Percentiles rank a stretch among this genome's conserved stretches.
phyloP scores from a whole-genome alignment of 116 monocot species.

The Cymodocea nodosa region DNA sequence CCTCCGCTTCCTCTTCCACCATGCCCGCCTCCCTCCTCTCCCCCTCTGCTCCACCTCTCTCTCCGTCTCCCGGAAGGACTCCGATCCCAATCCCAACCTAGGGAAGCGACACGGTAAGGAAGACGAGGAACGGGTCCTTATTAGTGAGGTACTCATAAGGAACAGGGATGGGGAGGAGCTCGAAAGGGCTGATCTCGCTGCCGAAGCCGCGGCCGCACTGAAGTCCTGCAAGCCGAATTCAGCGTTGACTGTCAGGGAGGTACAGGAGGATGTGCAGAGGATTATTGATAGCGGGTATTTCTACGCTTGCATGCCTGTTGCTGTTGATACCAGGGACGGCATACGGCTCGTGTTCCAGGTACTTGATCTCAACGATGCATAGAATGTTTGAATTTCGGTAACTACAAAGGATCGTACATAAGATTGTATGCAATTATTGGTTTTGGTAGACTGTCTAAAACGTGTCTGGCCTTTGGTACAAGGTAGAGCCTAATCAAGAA shows the following conservation, averaged over 20 bases:
- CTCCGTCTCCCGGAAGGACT: slow-evolving; percentile 10
- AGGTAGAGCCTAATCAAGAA: slow-evolving; percentile 99
- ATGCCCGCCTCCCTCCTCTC: slow-evolving; percentile 1
- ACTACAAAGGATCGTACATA: neutral
- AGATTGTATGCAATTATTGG: neutral
- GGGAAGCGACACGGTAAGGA: slow-evolving; percentile 22
- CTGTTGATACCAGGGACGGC: slow-evolving; percentile 88
- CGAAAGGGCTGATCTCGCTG: slow-evolving; percentile 70
- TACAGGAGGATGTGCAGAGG: slow-evolving; percentile 87
- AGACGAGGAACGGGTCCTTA: slow-evolving; percentile 72
- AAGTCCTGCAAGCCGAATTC: slow-evolving; percentile 71
- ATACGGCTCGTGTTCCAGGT: slow-evolving; percentile 88
- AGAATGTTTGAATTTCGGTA: too few species aligned
- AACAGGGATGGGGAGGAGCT: slow-evolving; percentile 83
- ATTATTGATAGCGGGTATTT: slow-evolving; percentile 84
- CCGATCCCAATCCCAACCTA: slow-evolving; percentile 5
- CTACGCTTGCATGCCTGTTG: slow-evolving; percentile 82
- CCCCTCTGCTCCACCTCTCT: slow-evolving; percentile 23
- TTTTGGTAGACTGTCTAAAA: neutral
- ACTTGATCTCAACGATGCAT: neutral
- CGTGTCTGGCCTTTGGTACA: slow-evolving; percentile 14
- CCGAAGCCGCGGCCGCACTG: slow-evolving; percentile 44
- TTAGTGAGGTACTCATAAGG: slow-evolving; percentile 86
- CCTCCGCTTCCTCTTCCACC: slow-evolving; percentile 7
- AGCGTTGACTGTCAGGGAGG: slow-evolving; percentile 79